Percentiles rank a stretch among this genome's conserved stretches.
phyloP scores from a whole-genome alignment of 1,284 basidiomycete species.

The Phenoliferia sp. region DNA sequence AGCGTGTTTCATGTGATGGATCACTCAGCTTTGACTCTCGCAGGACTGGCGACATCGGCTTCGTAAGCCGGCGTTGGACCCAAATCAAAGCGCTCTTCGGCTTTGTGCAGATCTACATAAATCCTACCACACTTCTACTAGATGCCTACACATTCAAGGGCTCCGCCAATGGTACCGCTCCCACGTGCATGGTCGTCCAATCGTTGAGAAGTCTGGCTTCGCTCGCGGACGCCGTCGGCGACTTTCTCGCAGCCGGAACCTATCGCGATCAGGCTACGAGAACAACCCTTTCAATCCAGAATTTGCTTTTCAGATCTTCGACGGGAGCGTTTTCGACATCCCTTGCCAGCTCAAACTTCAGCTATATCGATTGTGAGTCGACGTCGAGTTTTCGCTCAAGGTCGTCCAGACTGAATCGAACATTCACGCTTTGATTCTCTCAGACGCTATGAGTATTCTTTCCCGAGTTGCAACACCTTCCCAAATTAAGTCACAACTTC shows the following conservation, averaged over 20 bases:
- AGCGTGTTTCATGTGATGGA: neutral
- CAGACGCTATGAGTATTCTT: neutral
- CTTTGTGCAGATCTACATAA: neutral
- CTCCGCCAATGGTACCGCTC: neutral
- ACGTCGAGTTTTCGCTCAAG: neutral
- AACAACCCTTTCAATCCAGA: neutral
- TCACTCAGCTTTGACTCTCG: neutral
- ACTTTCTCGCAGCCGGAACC: neutral
- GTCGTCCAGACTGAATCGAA: neutral
- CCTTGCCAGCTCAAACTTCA: neutral
- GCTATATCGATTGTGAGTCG: neutral
- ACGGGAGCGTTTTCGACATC: neutral
- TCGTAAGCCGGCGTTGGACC: neutral
- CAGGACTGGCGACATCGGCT: neutral
- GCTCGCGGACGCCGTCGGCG: neutral
- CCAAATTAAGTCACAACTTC: neutral
- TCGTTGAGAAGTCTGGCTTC: neutral
- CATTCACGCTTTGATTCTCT: too few relatives aligned
- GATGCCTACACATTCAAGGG: neutral
- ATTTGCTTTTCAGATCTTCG: neutral
- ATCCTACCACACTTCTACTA: neutral
- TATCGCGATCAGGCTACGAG: neutral
- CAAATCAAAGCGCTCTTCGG: neutral
- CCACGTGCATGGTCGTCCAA: neutral
- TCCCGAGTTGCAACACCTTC: neutral